phyloP scores from a whole-genome alignment of 2,329 filamentous ascomycete genomes.

The Phoma sp. region DNA sequence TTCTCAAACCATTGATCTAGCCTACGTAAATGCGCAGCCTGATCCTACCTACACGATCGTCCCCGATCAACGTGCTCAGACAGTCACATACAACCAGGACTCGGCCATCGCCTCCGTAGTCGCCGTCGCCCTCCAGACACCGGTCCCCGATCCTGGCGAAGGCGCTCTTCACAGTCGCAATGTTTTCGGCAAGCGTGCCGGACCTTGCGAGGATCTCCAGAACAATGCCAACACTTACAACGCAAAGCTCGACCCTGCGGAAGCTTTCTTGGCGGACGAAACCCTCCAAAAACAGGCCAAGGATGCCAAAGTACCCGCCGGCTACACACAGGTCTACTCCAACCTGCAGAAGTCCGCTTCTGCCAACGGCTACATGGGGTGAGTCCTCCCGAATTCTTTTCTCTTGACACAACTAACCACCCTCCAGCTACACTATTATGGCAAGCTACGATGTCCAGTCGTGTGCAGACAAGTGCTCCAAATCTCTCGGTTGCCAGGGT shows the following conservation, averaged over 20 bases:
- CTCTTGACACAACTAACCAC: background rate
- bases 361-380: conserved; percentile 6
- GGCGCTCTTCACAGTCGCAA: background rate
- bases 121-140: background rate
- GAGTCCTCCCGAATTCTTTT: background rate
- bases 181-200: background rate
- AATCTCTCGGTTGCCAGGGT: background rate
- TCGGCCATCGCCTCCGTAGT: conserved; percentile 1
- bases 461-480: background rate
- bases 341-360: background rate
- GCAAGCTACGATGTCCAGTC: background rate
- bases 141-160: background rate
- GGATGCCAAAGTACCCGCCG: background rate
- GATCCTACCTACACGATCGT: conserved; percentile 1
- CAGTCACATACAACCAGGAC: background rate
- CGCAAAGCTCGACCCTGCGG: background rate
- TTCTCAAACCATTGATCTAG: background rate
- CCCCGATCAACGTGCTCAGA: conserved; percentile 2
- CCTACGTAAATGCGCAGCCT: background rate
- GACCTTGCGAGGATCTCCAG: background rate
- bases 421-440: background rate
- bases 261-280: background rate
- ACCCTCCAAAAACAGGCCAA: background rate
- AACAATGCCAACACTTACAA: conserved; percentile 1
- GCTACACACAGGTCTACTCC: background rate